A percentile compares a stretch with the other conserved stretches of the same genome.
These are phyloP conservation scores for Rhodotorula sphaerocarpa DNA, from an alignment of 768 basidiomycete species.

Conservation along the genomic window DNA sequence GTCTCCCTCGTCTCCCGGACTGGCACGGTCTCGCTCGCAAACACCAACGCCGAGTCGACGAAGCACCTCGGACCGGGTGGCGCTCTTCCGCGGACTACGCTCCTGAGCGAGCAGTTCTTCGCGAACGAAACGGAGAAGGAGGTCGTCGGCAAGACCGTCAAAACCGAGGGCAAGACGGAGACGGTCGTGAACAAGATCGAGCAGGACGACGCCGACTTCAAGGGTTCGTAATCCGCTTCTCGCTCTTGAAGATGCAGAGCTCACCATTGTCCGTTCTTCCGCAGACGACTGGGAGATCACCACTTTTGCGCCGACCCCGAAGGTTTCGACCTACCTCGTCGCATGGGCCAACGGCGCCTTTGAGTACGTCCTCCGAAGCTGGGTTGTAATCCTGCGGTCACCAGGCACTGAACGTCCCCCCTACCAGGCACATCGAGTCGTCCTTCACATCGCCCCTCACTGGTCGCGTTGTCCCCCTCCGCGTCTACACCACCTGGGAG, in stretches of 20 bases:
- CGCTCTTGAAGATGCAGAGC: not conserved
- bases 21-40: conserved; percentile 69
- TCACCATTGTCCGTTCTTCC: not conserved
- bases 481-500: conserved; percentile 76
- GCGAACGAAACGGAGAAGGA: conserved; percentile 42
- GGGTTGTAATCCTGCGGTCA: no score
- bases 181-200: not conserved
- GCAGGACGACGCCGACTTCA: conserved; percentile 35
- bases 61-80: conserved; percentile 43
- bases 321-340: conserved; percentile 54
- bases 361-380: conserved; percentile 41
- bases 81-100: conserved; percentile 26
- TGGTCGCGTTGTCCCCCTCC: conserved; percentile 68
- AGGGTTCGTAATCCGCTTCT: conserved; percentile 4
- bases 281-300: conserved; percentile 66
- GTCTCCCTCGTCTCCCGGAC: conserved; percentile 52
- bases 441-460: conserved; percentile 71
- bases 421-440: conserved; percentile 53
- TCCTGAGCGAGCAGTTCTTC: conserved; percentile 39
- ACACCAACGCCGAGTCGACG: conserved; percentile 72
- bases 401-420: not conserved
- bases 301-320: conserved; percentile 68
- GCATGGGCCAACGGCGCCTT: conserved; percentile 60
- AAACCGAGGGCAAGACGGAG: conserved; percentile 34
- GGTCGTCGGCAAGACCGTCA: conserved; percentile 43